A percentile compares a stretch with the other conserved stretches of the same genome.
phyloP scores from a whole-genome alignment of 192 early-diverging fungal species.

The Coemansia sp. region DNA sequence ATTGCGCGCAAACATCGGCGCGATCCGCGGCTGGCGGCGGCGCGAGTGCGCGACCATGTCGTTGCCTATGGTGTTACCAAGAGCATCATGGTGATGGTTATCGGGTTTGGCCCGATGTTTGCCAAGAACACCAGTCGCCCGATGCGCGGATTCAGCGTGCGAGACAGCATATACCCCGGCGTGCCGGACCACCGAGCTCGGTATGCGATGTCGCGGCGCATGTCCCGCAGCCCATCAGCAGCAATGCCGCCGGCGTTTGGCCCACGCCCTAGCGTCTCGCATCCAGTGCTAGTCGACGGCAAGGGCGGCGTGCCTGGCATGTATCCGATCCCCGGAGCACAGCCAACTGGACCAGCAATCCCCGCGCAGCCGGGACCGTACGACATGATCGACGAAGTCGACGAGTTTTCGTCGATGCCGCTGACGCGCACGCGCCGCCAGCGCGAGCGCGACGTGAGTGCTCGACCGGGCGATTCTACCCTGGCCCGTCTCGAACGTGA shows the following conservation, averaged over 20 bases:
- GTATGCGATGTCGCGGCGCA: constrained; percentile 42
- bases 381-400: constrained; percentile 39
- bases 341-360: constrained; percentile 4
- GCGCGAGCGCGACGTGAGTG: constrained; percentile 45
- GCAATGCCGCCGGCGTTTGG: constrained; percentile 32
- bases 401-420: constrained; percentile 36
- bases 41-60: constrained; percentile 82
- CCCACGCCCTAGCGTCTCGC: constrained; percentile 20
- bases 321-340: constrained; percentile 17
- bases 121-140: constrained; percentile 49
- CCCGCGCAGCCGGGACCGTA: constrained; percentile 23
- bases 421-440: constrained; percentile 38
- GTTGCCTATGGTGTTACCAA: constrained; percentile 74
- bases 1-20: constrained; percentile 77
- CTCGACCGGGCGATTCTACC: constrained; percentile 51
- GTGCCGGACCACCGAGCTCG: constrained; percentile 44
- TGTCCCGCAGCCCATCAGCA: constrained; percentile 45
- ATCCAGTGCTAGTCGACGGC: constrained; percentile 17
- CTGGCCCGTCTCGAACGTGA: constrained; percentile 67
- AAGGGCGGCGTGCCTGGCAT: constrained; percentile 7
- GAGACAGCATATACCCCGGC: constrained; percentile 50
- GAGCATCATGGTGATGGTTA: constrained; percentile 83
- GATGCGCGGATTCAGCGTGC: constrained; percentile 51
- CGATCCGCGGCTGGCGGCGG: constrained; percentile 69
- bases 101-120: constrained; percentile 80